Evolutionary conservation across 345 rosid species (phyloP).

Genomic region (Schrenkiella parvula): DNA sequence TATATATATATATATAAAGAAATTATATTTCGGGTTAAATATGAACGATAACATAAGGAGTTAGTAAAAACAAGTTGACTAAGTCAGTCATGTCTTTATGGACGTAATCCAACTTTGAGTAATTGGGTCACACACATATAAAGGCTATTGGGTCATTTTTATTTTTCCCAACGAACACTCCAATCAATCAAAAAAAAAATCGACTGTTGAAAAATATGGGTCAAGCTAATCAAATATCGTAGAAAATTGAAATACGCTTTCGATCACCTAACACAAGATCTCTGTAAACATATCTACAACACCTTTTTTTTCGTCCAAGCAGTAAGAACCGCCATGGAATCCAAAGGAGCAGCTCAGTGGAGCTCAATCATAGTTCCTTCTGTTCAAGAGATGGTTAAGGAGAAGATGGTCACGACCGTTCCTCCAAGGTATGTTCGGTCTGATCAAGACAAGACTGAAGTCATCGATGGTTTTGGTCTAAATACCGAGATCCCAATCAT

Average conservation of each 20-base stretch:
- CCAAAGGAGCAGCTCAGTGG: conserved; percentile 10
- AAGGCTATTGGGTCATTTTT: not conserved
- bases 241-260: not conserved
- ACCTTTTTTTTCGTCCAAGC: not conserved
- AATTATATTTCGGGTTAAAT: not conserved
- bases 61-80: not conserved
- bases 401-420: conserved; percentile 10
- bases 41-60: not conserved
- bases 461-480: not conserved
- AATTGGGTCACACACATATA: not conserved
- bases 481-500: conserved; percentile 17
- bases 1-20: too few species aligned
- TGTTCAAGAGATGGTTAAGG: conserved; percentile 33
- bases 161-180: not conserved
- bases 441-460: conserved; percentile 6
- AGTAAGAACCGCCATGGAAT: conserved; percentile 16
- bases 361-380: conserved; percentile 26
- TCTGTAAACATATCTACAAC: not conserved
- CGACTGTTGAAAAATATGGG: not conserved
- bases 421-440: conserved; percentile 24
- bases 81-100: not conserved
- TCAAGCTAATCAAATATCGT: not conserved
- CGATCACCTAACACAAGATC: not conserved
- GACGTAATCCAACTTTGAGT: not conserved
- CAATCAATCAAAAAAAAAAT: not conserved